phyloP scores from a whole-genome alignment of 768 basidiomycete genomes.

The Dioszegia aurantiaca region DNA sequence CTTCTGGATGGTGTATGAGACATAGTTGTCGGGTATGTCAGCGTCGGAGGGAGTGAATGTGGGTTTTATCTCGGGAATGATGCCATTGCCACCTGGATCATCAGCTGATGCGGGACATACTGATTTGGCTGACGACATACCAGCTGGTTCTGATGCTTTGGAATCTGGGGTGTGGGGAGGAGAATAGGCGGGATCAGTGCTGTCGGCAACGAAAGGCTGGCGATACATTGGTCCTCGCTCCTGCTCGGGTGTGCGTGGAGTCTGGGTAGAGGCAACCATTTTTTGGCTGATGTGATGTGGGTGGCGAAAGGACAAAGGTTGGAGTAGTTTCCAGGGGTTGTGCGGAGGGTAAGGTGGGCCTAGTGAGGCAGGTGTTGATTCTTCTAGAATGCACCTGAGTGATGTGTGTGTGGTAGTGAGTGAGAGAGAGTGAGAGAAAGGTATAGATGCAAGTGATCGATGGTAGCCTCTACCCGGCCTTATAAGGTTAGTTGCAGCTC shows the following conservation, averaged over 20 bases:
- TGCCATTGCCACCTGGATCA: conserved; percentile 26
- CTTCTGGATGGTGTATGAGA: conserved; percentile 68
- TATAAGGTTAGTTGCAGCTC: no score
- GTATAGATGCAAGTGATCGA: neutral
- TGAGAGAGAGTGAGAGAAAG: conserved; percentile 5
- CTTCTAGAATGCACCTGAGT: no score
- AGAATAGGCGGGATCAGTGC: conserved; percentile 43
- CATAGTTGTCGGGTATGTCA: conserved; percentile 75
- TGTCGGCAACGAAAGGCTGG: conserved; percentile 34
- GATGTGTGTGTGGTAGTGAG: neutral
- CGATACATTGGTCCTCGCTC: conserved; percentile 18
- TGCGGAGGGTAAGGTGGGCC: neutral
- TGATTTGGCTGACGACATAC: conserved; percentile 18
- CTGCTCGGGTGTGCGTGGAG: conserved; percentile 20
- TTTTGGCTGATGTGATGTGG: conserved; percentile 1
- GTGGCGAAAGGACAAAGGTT: neutral
- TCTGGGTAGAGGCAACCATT: conserved; percentile 17
- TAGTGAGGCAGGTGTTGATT: conserved; percentile 2
- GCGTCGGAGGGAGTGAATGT: conserved; percentile 48
- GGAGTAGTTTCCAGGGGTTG: neutral
- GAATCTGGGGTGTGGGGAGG: conserved; percentile 38
- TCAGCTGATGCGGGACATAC: conserved; percentile 2
- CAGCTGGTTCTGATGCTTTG: conserved; percentile 22
- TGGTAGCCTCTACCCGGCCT: no score
- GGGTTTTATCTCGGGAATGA: conserved; percentile 39